These are phyloP conservation scores for Tricholoma furcatifolium DNA, from an alignment of 768 basidiomycete genomes.

Conservation along the genomic window DNA sequence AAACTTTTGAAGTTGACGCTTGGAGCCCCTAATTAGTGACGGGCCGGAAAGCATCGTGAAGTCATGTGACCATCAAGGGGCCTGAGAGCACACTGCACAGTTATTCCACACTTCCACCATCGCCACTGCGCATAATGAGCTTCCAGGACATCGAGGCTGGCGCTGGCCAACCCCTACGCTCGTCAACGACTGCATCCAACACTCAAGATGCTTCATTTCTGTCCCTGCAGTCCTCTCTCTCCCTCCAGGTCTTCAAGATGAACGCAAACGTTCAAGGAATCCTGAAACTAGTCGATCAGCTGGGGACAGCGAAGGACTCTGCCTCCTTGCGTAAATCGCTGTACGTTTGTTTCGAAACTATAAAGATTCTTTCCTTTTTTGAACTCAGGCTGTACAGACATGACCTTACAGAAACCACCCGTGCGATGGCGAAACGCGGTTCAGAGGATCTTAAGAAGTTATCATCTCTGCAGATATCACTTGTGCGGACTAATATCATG, in stretches of 20 bases:
- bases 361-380: background rate
- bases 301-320: slow-evolving; percentile 84
- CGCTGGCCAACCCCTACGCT: slow-evolving; percentile 32
- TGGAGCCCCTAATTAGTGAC: too few species aligned
- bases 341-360: slow-evolving; percentile 45
- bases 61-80: too few species aligned
- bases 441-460: slow-evolving; percentile 93
- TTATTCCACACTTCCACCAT: background rate
- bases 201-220: slow-evolving; percentile 75
- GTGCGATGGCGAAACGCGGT: slow-evolving; percentile 92
- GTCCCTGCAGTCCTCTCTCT: slow-evolving; percentile 74
- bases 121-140: slow-evolving; percentile 38
- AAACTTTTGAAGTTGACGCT: too few species aligned
- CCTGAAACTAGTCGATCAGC: slow-evolving; percentile 91
- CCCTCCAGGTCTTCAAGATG: slow-evolving; percentile 98
- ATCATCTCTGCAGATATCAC: slow-evolving; percentile 58
- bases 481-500: slow-evolving; percentile 42
- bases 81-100: too few species aligned
- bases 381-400: slow-evolving; percentile 49
- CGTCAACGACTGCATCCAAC: slow-evolving; percentile 33
- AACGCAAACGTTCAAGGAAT: slow-evolving; percentile 97
- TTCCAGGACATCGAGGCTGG: slow-evolving; percentile 59
- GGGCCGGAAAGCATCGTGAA: too few species aligned
- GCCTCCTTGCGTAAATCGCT: slow-evolving; percentile 77
- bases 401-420: slow-evolving; percentile 91